Percentiles rank a stretch among this genome's conserved stretches.
Conservation (phyloP, 495 filamentous ascomycete species). For the Margaritispora aquatica region DNA sequence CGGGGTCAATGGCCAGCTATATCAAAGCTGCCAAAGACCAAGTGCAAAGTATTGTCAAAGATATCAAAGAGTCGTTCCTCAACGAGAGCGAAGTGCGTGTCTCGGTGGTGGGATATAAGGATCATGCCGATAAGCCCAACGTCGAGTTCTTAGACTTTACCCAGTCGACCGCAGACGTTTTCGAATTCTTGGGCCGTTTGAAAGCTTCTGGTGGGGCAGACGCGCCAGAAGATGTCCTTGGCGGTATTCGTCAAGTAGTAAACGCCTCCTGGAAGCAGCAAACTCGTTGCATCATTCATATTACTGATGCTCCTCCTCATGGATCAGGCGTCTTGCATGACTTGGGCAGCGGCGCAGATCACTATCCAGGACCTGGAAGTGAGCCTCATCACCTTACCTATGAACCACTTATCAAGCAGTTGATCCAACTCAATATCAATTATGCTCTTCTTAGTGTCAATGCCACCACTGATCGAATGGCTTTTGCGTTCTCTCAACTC, state of each 20-base stretch:
- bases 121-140: too few relatives aligned
- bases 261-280: constrained; percentile 28
- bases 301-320: constrained; percentile 31
- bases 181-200: constrained; percentile 24
- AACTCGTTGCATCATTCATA: constrained; percentile 34
- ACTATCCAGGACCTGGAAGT: constrained; percentile 23
- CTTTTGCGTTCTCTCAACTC: constrained; percentile 20
- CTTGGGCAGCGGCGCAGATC: constrained; percentile 7
- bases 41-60: constrained; percentile 28
- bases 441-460: constrained; percentile 32
- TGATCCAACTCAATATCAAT: constrained; percentile 30
- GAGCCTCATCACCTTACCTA: constrained; percentile 31
- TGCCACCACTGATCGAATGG: constrained; percentile 28
- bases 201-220: constrained; percentile 25
- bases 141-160: constrained; percentile 35
- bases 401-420: constrained; percentile 22
- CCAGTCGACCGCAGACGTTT: constrained; percentile 14
- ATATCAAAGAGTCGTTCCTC: constrained; percentile 31
- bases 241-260: constrained; percentile 24
- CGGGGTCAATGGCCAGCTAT: constrained; percentile 27
- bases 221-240: constrained; percentile 30
- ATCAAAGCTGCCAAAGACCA: constrained; percentile 31
- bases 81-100: constrained; percentile 35
- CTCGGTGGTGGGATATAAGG: constrained; percentile 34
- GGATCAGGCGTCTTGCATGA: constrained; percentile 22